Evolutionary conservation across 441 rosid genomes (phyloP).

Genomic region (Omphalea diandra): DNA sequence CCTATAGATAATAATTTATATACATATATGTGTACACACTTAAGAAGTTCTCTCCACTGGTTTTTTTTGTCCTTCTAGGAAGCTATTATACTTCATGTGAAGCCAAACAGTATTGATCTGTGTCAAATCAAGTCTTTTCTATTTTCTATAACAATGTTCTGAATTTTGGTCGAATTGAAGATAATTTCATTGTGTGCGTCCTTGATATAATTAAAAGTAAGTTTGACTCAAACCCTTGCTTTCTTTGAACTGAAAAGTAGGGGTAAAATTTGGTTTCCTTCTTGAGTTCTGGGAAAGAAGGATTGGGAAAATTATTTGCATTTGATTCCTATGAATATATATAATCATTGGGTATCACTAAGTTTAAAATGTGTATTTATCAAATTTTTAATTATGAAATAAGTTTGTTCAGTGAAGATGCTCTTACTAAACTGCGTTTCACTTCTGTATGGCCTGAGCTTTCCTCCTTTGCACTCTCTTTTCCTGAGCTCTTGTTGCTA

Average conservation of each 20-base stretch:
- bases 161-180: neutral
- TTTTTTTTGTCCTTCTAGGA: neutral
- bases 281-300: neutral
- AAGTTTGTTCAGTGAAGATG: too few relatives aligned
- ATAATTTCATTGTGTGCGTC: neutral
- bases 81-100: neutral
- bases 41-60: neutral
- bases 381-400: too few relatives aligned
- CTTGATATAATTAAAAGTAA: neutral
- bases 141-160: neutral
- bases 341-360: neutral
- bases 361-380: too few relatives aligned
- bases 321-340: neutral
- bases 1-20: neutral
- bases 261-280: neutral
- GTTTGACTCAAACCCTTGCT: neutral
- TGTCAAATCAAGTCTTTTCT: neutral
- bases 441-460: slow-evolving; percentile 7
- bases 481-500: slow-evolving; percentile 16
- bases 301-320: neutral
- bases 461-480: neutral
- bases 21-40: neutral
- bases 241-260: slow-evolving; percentile 1
- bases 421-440: neutral
- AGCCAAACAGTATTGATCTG: neutral